Conservation (phyloP, 2,329 filamentous ascomycete genomes). For the Hypocrella siamensis region DNA sequence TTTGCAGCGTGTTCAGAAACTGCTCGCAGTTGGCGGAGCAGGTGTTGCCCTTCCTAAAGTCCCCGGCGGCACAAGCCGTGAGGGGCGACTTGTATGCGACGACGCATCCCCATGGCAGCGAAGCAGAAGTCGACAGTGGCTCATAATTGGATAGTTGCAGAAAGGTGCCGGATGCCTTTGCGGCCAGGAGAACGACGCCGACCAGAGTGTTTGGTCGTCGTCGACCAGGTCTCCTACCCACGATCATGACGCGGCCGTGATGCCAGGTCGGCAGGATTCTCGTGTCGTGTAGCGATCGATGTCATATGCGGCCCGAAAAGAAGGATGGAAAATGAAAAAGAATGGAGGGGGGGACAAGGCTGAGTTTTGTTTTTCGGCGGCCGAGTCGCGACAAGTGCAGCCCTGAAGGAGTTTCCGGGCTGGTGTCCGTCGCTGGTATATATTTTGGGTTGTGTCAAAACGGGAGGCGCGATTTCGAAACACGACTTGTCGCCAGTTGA, state of each 20-base stretch:
- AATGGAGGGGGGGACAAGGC: too few species aligned
- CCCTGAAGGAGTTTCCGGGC: too few species aligned
- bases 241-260: conserved; percentile 1
- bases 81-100: conserved; percentile 26
- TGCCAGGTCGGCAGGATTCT: background rate
- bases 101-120: conserved; percentile 21
- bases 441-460: too few species aligned
- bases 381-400: too few species aligned
- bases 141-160: conserved; percentile 24
- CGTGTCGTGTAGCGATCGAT: too few species aligned
- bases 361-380: too few species aligned
- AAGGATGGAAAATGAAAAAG: too few species aligned
- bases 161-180: conserved; percentile 9
- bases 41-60: conserved; percentile 17
- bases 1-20: conserved; percentile 13
- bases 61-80: conserved; percentile 17
- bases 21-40: conserved; percentile 23
- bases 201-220: conserved; percentile 5
- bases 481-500: too few species aligned
- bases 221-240: conserved; percentile 1
- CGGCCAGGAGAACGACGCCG: conserved; percentile 9
- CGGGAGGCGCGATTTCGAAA: too few species aligned
- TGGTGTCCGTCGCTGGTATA: too few species aligned
- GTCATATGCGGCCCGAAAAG: too few species aligned
- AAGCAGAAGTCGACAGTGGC: conserved; percentile 18